Evolutionary conservation across 345 rosid species (phyloP).

Genomic region (Erysimum cheiranthoides): DNA sequence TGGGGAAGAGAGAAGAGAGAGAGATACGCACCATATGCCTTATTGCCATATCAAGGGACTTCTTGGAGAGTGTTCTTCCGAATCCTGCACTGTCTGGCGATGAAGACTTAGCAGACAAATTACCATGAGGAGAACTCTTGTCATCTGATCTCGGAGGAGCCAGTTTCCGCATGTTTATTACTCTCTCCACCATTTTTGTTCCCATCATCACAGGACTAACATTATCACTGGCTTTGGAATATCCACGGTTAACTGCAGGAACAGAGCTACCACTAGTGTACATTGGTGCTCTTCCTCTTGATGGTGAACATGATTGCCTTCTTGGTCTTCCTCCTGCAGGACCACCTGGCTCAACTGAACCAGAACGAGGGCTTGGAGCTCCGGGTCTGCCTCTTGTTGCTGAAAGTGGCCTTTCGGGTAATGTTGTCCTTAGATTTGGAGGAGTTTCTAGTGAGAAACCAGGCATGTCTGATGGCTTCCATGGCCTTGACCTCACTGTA

Average conservation of each 20-base stretch:
- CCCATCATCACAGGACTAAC: slow-evolving; percentile 90
- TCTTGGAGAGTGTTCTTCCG: slow-evolving; percentile 94
- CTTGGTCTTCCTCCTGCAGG: slow-evolving; percentile 70
- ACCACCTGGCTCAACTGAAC: slow-evolving; percentile 76
- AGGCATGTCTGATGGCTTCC: slow-evolving; percentile 99
- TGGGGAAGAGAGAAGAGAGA: neutral
- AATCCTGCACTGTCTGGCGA: slow-evolving; percentile 94
- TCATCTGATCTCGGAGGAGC: slow-evolving; percentile 83
- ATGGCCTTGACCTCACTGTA: slow-evolving; percentile 76
- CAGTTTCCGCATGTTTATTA: slow-evolving; percentile 89
- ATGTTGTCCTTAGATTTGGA: slow-evolving; percentile 90
- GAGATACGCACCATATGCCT: slow-evolving; percentile 83
- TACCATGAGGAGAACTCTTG: slow-evolving; percentile 74
- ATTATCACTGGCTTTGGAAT: slow-evolving; percentile 70
- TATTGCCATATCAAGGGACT: slow-evolving; percentile 97
- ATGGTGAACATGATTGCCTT: slow-evolving; percentile 95
- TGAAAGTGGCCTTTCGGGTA: slow-evolving; percentile 91
- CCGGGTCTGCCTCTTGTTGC: slow-evolving; percentile 96
- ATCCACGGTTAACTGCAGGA: slow-evolving; percentile 75
- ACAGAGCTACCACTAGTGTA: slow-evolving; percentile 89
- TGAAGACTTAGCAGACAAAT: slow-evolving; percentile 75
- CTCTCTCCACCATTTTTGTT: slow-evolving; percentile 95
- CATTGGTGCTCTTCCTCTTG: slow-evolving; percentile 79
- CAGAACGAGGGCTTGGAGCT: slow-evolving; percentile 85
- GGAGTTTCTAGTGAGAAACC: slow-evolving; percentile 96